These are phyloP conservation scores for Tetratostichococcus sp. DNA, from an alignment of 139 green algal species.

Conservation along the genomic window DNA sequence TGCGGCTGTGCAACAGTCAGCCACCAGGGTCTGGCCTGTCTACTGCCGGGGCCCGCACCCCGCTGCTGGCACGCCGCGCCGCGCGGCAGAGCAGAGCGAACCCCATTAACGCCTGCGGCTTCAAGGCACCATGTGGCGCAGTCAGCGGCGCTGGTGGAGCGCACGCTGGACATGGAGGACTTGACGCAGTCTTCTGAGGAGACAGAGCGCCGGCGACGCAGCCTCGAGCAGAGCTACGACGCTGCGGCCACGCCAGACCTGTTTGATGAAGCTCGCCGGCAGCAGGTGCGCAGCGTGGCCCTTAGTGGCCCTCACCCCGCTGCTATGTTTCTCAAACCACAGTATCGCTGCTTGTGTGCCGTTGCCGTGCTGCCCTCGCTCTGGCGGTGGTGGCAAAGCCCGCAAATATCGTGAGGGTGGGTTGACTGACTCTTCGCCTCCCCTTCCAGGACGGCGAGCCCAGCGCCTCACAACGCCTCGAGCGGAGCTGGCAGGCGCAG, in stretches of 20 bases:
- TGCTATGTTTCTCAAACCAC: no score
- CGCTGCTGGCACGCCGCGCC: not conserved
- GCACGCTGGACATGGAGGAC: not conserved
- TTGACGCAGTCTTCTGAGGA: not conserved
- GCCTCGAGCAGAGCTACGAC: conserved; percentile 6
- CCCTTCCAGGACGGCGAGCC: not conserved
- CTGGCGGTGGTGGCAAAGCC: not conserved
- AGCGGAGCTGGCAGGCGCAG: not conserved
- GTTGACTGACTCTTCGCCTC: no score
- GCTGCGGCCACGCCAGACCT: not conserved
- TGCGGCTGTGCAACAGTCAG: not conserved
- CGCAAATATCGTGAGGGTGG: no score
- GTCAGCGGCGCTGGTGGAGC: not conserved
- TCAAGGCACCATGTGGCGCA: not conserved
- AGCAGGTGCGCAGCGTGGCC: not conserved
- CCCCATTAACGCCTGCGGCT: not conserved
- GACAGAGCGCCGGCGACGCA: conserved; percentile 7
- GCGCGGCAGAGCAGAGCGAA: not conserved
- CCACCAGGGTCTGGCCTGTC: not conserved
- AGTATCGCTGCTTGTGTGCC: no score
- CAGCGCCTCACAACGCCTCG: not conserved
- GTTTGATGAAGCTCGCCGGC: not conserved
- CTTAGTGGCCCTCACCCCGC: no score
- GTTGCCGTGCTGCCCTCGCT: not conserved
- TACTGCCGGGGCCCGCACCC: not conserved